Conservation (phyloP, 1,284 basidiomycete genomes). For the Takashimella koratensis region DNA sequence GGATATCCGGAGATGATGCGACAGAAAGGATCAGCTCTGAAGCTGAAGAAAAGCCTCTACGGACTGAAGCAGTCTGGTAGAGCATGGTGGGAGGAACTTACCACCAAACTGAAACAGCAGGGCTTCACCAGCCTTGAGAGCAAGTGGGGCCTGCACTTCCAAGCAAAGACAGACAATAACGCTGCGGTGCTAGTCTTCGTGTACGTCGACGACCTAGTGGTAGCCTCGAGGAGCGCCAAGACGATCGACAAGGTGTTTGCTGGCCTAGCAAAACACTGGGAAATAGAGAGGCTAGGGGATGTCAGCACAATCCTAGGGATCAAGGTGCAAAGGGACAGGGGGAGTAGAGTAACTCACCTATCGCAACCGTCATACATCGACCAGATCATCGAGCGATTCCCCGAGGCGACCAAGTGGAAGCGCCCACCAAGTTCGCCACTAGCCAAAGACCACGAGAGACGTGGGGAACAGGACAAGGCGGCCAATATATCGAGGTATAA, state of each 20-base stretch:
- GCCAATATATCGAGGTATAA: slow-evolving; percentile 18
- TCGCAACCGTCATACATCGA: slow-evolving; percentile 51
- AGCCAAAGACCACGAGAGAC: not conserved
- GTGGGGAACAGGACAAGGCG: not conserved
- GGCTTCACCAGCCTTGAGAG: slow-evolving; percentile 38
- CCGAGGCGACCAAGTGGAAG: slow-evolving; percentile 24
- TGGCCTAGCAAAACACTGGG: slow-evolving; percentile 18
- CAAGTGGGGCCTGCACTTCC: slow-evolving; percentile 48
- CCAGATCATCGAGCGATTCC: slow-evolving; percentile 41
- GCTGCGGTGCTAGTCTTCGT: slow-evolving; percentile 8
- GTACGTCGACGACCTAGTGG: slow-evolving; percentile 19
- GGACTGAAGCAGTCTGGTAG: slow-evolving; percentile 50
- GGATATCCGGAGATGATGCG: slow-evolving; percentile 20
- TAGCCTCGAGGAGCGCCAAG: slow-evolving; percentile 1
- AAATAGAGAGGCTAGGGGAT: slow-evolving; percentile 29
- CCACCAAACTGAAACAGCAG: slow-evolving; percentile 32
- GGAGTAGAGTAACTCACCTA: slow-evolving; percentile 32
- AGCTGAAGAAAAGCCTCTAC: slow-evolving; percentile 48
- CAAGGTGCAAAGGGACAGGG: slow-evolving; percentile 38
- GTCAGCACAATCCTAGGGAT: slow-evolving; percentile 26
- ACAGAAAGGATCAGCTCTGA: slow-evolving; percentile 5
- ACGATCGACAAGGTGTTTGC: slow-evolving; percentile 15
- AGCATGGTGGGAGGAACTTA: slow-evolving; percentile 44
- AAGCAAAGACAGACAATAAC: not conserved
- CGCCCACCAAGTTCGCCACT: not conserved